These are phyloP conservation scores for Mrakia gelida DNA, from an alignment of 768 basidiomycete species.

Conservation along the genomic window DNA sequence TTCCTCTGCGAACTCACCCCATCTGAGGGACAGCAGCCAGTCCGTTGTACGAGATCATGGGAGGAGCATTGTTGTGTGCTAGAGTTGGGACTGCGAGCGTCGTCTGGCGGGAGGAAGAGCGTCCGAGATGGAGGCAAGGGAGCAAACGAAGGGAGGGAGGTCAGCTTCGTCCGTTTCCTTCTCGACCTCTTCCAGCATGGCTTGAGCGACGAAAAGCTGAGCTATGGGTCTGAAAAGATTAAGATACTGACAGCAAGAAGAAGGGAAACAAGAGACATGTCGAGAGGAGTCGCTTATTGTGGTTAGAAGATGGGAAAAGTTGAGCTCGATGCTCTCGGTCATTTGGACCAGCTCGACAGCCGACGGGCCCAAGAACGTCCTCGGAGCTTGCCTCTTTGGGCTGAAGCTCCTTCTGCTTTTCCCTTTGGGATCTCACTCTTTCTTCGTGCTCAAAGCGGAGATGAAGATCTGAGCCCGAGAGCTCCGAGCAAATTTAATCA, in stretches of 20 bases:
- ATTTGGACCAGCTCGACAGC: too few species aligned
- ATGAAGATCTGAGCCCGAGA: too few species aligned
- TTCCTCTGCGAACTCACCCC: constrained; percentile 15
- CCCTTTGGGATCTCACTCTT: too few species aligned
- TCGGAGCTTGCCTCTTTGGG: too few species aligned
- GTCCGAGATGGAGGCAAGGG: not conserved
- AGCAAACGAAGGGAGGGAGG: not conserved
- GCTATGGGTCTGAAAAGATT: too few species aligned
- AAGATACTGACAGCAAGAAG: not conserved
- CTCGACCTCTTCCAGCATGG: not conserved
- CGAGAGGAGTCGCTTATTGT: too few species aligned
- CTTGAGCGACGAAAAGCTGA: not conserved
- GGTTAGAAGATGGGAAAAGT: not conserved
- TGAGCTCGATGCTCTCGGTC: not conserved
- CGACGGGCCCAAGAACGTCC: too few species aligned
- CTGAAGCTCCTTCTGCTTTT: too few species aligned
- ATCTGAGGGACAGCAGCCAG: constrained; percentile 22
- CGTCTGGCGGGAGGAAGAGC: not conserved
- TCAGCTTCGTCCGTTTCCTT: not conserved
- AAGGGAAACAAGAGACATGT: not conserved
- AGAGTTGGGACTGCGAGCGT: not conserved
- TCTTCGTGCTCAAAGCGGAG: too few species aligned
- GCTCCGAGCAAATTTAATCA: too few species aligned
- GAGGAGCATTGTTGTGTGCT: not conserved
- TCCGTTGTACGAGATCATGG: constrained; percentile 25